phyloP scores from a whole-genome alignment of 2,329 filamentous ascomycete genomes.

The Tolypocladium tundrense region DNA sequence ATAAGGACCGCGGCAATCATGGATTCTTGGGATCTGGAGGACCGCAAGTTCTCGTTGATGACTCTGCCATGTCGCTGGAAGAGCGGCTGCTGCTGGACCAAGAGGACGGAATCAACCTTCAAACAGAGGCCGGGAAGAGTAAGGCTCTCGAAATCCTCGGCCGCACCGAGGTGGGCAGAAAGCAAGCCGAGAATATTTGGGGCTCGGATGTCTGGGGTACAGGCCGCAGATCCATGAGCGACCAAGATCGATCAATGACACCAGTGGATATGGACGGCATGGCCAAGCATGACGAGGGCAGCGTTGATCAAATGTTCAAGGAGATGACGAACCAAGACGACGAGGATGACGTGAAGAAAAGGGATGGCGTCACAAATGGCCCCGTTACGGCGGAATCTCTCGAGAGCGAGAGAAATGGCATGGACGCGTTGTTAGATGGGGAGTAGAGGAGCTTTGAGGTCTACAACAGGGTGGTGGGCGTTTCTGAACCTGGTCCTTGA shows the following conservation, averaged over 20 bases:
- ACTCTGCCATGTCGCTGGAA: constrained; percentile 33
- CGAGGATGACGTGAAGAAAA: constrained; percentile 31
- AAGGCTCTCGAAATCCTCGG: constrained; percentile 43
- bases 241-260: constrained; percentile 14
- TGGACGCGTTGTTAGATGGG: constrained; percentile 34
- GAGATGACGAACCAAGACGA: constrained; percentile 45
- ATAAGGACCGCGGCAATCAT: constrained; percentile 22
- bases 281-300: constrained; percentile 30
- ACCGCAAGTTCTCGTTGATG: constrained; percentile 29
- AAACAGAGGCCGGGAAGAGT: constrained; percentile 34
- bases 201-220: constrained; percentile 37
- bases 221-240: constrained; percentile 17
- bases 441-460: constrained; percentile 16
- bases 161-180: constrained; percentile 38
- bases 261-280: constrained; percentile 17
- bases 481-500: neutral
- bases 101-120: constrained; percentile 33
- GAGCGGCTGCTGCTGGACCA: constrained; percentile 39
- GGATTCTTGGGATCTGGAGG: constrained; percentile 32
- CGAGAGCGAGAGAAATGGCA: constrained; percentile 35
- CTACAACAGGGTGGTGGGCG: neutral
- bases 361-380: constrained; percentile 13
- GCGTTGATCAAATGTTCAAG: constrained; percentile 45
- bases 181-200: constrained; percentile 40
- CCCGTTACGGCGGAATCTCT: constrained; percentile 31